Conservation (phyloP, 768 basidiomycete species). For the Agrocybe praecox region DNA sequence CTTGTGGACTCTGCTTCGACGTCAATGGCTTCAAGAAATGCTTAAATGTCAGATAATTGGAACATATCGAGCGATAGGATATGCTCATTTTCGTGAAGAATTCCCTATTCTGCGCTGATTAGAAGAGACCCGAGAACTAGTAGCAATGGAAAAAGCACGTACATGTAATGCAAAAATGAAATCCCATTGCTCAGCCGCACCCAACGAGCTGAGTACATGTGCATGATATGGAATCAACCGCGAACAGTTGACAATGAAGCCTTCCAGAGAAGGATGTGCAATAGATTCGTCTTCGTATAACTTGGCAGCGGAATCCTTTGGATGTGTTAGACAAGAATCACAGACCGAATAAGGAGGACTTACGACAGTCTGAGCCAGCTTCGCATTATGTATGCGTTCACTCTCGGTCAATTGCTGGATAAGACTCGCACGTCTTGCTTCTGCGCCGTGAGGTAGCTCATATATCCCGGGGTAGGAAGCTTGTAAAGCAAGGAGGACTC, state of each 20-base stretch:
- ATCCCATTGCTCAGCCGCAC: constrained; percentile 23
- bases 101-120: constrained; percentile 19
- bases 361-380: constrained; percentile 31
- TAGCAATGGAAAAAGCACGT: not conserved
- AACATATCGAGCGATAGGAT: constrained; percentile 39
- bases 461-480: constrained; percentile 38
- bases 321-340: not conserved
- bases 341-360: constrained; percentile 3
- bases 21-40: constrained; percentile 26
- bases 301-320: constrained; percentile 32
- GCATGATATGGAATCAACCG: constrained; percentile 29
- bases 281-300: constrained; percentile 23
- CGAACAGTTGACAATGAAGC: constrained; percentile 27
- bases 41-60: constrained; percentile 30
- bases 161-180: constrained; percentile 27
- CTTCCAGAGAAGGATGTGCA: constrained; percentile 24
- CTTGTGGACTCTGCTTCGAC: constrained; percentile 1
- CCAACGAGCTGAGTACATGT: constrained; percentile 15
- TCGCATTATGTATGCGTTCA: constrained; percentile 31
- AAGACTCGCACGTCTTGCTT: constrained; percentile 21
- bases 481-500: constrained; percentile 35
- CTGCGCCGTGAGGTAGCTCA: constrained; percentile 26
- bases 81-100: constrained; percentile 29
- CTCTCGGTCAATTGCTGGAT: constrained; percentile 34
- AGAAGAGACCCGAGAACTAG: not conserved